These are phyloP conservation scores for Triangularia verruculosa DNA, from an alignment of 2,329 filamentous ascomycete species.

Conservation along the genomic window DNA sequence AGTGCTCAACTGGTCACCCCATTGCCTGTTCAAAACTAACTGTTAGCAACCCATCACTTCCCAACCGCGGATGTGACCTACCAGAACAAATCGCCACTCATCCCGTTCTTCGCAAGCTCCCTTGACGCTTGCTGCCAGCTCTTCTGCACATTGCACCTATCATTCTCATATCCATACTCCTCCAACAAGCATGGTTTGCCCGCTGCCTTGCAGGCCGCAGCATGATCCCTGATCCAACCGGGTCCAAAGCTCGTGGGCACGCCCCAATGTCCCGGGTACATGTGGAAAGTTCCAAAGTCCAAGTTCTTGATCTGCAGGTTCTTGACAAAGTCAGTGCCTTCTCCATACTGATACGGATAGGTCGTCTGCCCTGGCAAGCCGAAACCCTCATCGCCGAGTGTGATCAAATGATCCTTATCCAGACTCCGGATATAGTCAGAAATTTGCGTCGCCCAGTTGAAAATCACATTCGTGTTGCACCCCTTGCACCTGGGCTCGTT, in stretches of 20 bases:
- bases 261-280: slow-evolving; percentile 38
- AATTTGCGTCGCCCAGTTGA: slow-evolving; percentile 55
- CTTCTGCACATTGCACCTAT: slow-evolving; percentile 30
- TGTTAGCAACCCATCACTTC: slow-evolving; percentile 34
- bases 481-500: slow-evolving; percentile 60
- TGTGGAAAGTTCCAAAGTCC: slow-evolving; percentile 48
- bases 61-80: slow-evolving; percentile 14
- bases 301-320: slow-evolving; percentile 36
- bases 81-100: slow-evolving; percentile 15
- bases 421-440: slow-evolving; percentile 61
- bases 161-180: slow-evolving; percentile 32
- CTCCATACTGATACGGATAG: slow-evolving; percentile 27
- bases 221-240: slow-evolving; percentile 38
- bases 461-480: slow-evolving; percentile 56
- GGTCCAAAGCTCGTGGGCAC: slow-evolving; percentile 36
- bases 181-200: slow-evolving; percentile 41
- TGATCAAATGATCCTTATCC: slow-evolving; percentile 59
- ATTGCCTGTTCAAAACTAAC: slow-evolving; percentile 34
- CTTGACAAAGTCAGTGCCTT: slow-evolving; percentile 32
- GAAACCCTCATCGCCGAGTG: slow-evolving; percentile 55
- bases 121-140: slow-evolving; percentile 35
- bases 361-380: slow-evolving; percentile 27
- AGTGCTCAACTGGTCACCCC: slow-evolving; percentile 40
- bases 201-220: slow-evolving; percentile 37
- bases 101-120: slow-evolving; percentile 29